These are phyloP conservation scores for Dillenia suffruticosa DNA, from an alignment of 164 flowering plant genomes.

Conservation along the genomic window DNA sequence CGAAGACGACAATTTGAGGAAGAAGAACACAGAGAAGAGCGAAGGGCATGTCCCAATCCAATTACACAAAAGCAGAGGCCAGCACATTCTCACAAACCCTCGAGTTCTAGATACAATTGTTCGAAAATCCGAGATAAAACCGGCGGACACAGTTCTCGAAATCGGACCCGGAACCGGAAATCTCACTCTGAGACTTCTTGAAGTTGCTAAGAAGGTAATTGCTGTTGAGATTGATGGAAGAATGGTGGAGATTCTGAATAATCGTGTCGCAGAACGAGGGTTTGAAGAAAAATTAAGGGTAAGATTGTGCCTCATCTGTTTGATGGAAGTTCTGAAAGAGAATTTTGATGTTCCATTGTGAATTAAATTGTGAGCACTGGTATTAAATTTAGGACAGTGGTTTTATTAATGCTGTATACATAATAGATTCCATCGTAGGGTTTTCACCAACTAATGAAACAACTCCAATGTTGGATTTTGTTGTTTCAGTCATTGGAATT, in stretches of 20 bases:
- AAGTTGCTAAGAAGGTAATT: conserved; percentile 58
- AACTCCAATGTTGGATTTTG: no score
- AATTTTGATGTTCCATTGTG: not conserved
- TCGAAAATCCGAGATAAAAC: conserved; percentile 41
- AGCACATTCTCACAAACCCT: conserved; percentile 80
- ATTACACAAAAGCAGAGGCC: conserved; percentile 76
- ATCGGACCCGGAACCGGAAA: conserved; percentile 99
- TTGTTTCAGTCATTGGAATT: not conserved
- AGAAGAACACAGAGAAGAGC: conserved; percentile 10
- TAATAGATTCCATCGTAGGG: no score
- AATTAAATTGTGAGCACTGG: no score
- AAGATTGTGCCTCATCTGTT: conserved; percentile 29
- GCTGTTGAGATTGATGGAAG: conserved; percentile 75
- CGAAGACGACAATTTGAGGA: conserved; percentile 5
- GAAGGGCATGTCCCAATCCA: conserved; percentile 23
- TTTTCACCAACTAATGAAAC: no score
- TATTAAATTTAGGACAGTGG: no score
- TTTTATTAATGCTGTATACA: no score
- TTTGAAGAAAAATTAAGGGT: conserved; percentile 50
- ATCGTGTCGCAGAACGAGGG: conserved; percentile 51
- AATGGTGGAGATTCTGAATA: conserved; percentile 71
- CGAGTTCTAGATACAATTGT: conserved; percentile 76
- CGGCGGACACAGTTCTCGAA: conserved; percentile 75
- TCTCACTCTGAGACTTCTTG: conserved; percentile 79
- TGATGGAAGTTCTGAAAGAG: conserved; percentile 38